phyloP scores from a whole-genome alignment of 352 stramenopile species.

The Globisporangium cederbergense region DNA sequence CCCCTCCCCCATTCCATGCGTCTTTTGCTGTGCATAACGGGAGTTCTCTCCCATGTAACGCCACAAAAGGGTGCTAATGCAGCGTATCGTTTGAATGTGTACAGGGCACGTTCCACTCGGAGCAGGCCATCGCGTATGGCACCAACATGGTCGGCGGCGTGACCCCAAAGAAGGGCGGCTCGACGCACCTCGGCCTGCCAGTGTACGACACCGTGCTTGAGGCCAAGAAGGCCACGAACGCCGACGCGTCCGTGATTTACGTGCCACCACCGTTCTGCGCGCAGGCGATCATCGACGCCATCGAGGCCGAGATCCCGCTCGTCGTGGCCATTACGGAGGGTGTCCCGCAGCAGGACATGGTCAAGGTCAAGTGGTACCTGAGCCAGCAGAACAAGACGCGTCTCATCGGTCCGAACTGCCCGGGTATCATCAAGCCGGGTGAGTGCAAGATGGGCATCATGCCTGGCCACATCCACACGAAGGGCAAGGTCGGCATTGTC shows the following conservation, averaged over 20 bases:
- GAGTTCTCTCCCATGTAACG: not conserved
- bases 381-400: conserved; percentile 92
- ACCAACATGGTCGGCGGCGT: conserved; percentile 99
- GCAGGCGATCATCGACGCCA: conserved; percentile 98
- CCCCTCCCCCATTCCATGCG: not conserved
- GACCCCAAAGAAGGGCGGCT: conserved; percentile 98
- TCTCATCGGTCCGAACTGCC: conserved; percentile 99
- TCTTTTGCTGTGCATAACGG: conserved; percentile 1
- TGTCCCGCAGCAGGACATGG: conserved; percentile 99
- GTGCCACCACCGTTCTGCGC: conserved; percentile 98
- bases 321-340: conserved; percentile 99
- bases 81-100: not conserved
- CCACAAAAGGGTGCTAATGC: not conserved
- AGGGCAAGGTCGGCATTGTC: conserved; percentile 99
- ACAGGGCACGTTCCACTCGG: conserved; percentile 98
- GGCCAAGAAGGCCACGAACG: conserved; percentile 82
- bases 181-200: conserved; percentile 96
- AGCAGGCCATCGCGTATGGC: conserved; percentile 99
- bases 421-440: conserved; percentile 99
- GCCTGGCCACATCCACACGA: conserved; percentile 99
- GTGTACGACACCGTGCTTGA: conserved; percentile 97
- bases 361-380: conserved; percentile 96
- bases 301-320: conserved; percentile 95
- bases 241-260: conserved; percentile 99
- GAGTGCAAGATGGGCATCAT: conserved; percentile 99